phyloP scores from a whole-genome alignment of 2,329 filamentous ascomycete genomes.

The Clarireedia paspali region DNA sequence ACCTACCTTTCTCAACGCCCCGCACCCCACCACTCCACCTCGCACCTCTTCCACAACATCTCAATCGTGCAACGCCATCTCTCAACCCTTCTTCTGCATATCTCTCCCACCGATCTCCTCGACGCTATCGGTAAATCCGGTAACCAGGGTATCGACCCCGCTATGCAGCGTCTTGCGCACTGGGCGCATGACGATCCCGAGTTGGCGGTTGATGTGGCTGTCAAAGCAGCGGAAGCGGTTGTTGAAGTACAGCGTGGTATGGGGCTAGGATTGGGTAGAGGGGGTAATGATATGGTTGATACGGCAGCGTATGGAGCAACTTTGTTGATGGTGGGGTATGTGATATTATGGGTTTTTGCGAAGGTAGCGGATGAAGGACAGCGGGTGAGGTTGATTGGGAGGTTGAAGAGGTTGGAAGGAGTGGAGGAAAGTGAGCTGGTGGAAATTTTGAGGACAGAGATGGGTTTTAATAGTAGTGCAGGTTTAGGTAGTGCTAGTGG shows the following conservation, averaged over 20 bases:
- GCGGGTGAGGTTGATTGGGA: background rate
- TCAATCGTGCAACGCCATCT: conserved; percentile 3
- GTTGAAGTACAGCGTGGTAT: conserved; percentile 2
- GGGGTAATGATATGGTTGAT: conserved; percentile 7
- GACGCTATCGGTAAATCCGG: conserved; percentile 9
- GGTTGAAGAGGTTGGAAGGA: background rate
- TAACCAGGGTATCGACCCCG: conserved; percentile 9
- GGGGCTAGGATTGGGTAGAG: background rate
- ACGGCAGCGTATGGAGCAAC: conserved; percentile 18
- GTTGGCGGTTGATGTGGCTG: conserved; percentile 13
- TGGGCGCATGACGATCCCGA: conserved; percentile 12
- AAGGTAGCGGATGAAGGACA: conserved; percentile 9
- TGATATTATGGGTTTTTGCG: conserved; percentile 20
- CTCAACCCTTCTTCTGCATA: background rate
- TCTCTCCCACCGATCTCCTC: background rate
- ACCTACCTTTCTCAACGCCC: conserved; percentile 1
- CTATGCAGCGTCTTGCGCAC: conserved; percentile 14
- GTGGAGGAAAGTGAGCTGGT: background rate
- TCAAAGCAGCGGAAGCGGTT: conserved; percentile 16
- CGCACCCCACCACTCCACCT: conserved; percentile 1
- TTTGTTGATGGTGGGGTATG: conserved; percentile 18
- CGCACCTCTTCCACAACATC: background rate
- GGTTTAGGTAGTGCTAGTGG: background rate
- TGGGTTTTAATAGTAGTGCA: background rate
- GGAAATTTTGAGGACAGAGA: background rate